phyloP scores from a whole-genome alignment of 1,284 basidiomycete genomes.

The Hemileccinum hortonii region DNA sequence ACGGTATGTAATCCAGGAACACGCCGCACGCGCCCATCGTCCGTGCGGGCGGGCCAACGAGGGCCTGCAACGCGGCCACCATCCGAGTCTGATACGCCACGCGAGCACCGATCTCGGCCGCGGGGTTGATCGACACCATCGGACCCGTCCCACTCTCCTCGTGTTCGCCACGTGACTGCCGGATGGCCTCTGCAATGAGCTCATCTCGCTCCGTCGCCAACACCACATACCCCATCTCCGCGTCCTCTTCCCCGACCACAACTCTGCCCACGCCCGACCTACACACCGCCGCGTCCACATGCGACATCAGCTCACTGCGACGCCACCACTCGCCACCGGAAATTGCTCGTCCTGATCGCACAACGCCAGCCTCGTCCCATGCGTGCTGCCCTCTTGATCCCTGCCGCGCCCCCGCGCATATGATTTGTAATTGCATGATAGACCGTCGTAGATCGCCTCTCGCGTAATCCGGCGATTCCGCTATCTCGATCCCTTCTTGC shows the following conservation, averaged over 20 bases:
- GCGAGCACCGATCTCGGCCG: conserved; percentile 39
- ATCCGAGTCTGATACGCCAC: conserved; percentile 44
- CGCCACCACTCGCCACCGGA: conserved; percentile 34
- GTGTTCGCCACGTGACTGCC: conserved; percentile 45
- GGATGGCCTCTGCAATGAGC: conserved; percentile 48
- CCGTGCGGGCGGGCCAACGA: conserved; percentile 32
- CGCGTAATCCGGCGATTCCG: conserved; percentile 39
- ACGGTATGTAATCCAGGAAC: conserved; percentile 72
- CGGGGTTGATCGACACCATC: conserved; percentile 34
- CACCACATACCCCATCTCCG: conserved; percentile 54
- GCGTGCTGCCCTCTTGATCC: conserved; percentile 31
- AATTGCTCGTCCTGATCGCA: conserved; percentile 35
- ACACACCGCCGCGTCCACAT: conserved; percentile 53
- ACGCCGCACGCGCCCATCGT: conserved; percentile 43
- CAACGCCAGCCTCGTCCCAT: conserved; percentile 28
- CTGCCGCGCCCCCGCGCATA: conserved; percentile 36
- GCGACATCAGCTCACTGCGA: conserved; percentile 50
- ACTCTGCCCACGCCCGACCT: too few species aligned
- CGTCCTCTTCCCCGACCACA: too few species aligned
- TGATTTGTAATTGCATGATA: conserved; percentile 59
- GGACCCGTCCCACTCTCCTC: conserved; percentile 31
- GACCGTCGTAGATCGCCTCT: conserved; percentile 60
- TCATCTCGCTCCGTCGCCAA: conserved; percentile 44
- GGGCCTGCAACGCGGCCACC: conserved; percentile 41
- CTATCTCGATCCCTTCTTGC: conserved; percentile 21